Evolutionary conservation across 2,329 filamentous ascomycete species (phyloP), one percentile per base, ranked within the genome.

Genomic region (Cladosporium sp.): DNA sequence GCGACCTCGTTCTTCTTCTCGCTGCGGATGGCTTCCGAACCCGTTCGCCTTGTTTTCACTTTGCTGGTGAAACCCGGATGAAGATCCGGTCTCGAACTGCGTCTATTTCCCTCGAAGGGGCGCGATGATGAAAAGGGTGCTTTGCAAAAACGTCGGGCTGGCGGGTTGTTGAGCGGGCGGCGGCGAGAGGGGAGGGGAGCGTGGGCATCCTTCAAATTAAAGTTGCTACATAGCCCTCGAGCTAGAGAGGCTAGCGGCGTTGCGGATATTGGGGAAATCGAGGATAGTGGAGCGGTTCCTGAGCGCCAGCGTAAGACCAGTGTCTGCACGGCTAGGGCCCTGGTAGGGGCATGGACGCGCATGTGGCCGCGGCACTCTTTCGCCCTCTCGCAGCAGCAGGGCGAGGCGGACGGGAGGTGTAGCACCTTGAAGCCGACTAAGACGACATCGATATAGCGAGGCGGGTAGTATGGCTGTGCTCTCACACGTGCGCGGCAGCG

Each of bases 131-230:
- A 55, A 33, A 31, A 35, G 52, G 26, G 16, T 26, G 52, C 5
- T 31, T 56, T 56, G 26, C 29, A 5, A 29, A 3, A 28, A 53
- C n/a, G 14, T 26, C 49, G 23, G 49, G 49, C 49, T 53, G 12
- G 23, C 23, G 23, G 52, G 29, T 31, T 33, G 55, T 40, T 57
- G 55, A n/a, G 59, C 46, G 29, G 29, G 59, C 28, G 18, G 59
- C 37, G n/a, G 37, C 35, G 44, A 12, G 44, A 31, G 35, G 59
- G 28, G 58, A 29, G 46, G 59, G 33, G 33, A 40, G 44, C 52
- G 40, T 33, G 40, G 37, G 18, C 44, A 49, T 62, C 44, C 59
- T 62, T 62, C 56, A 59, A 63, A 63, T 63, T 63, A 63, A 63
- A 63, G 61, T 63, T 63, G 61, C 37, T 46, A 26, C 33, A 31